Conservation (phyloP, 2,329 filamentous ascomycete genomes). For the Scleromitrula shiraiana region DNA sequence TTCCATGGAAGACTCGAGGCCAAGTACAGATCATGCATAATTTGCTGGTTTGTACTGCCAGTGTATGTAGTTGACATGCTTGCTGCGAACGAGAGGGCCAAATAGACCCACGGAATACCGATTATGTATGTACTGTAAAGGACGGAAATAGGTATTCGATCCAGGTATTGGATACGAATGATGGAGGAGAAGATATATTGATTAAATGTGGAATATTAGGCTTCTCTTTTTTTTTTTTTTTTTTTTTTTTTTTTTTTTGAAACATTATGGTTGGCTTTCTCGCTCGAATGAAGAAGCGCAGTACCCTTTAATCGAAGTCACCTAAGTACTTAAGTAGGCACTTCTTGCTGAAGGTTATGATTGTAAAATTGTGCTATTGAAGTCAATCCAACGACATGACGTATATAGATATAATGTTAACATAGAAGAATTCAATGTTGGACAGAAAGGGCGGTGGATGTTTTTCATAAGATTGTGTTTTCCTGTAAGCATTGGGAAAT, state of each 20-base stretch:
- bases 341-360: not conserved
- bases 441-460: not conserved
- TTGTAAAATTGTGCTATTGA: no score
- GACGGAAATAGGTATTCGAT: not conserved
- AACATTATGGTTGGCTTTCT: no score
- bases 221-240: no score
- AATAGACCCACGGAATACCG: not conserved
- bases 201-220: no score
- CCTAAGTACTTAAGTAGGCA: not conserved
- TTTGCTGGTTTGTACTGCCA: not conserved
- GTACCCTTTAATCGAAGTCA: not conserved
- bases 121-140: not conserved
- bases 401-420: no score
- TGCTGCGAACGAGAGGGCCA: not conserved
- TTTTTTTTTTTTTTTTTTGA: no score
- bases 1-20: not conserved
- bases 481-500: not conserved
- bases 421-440: no score
- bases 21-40: not conserved
- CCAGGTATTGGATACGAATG: no score
- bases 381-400: not conserved
- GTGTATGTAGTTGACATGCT: slow-evolving; percentile 1
- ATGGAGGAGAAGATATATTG: no score
- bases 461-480: no score
- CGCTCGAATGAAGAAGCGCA: not conserved